phyloP scores from a whole-genome alignment of 2,329 filamentous ascomycete genomes.

The Fusarium sp. region DNA sequence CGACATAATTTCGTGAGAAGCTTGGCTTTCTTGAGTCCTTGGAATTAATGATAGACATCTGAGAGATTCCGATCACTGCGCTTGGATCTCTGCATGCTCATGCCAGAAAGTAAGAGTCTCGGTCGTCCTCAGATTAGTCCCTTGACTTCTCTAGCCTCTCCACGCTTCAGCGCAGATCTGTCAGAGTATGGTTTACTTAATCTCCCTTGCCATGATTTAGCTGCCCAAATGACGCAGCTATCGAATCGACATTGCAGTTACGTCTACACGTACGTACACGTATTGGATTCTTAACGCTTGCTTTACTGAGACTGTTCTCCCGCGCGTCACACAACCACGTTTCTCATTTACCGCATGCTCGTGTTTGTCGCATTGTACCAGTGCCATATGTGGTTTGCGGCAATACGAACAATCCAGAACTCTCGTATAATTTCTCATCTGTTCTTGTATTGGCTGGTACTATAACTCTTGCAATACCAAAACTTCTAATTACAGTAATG shows the following conservation, averaged over 20 bases:
- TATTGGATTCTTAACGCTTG: slow-evolving; percentile 16
- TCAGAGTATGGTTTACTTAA: slow-evolving; percentile 15
- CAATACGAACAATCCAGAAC: slow-evolving; percentile 3
- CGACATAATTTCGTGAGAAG: slow-evolving; percentile 8
- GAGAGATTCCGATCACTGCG: slow-evolving; percentile 19
- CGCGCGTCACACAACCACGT: slow-evolving; percentile 7
- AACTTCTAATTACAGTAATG: slow-evolving; percentile 10
- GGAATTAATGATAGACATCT: background rate
- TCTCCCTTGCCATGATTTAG: slow-evolving; percentile 33
- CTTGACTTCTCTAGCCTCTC: slow-evolving; percentile 3
- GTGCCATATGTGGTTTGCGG: slow-evolving; percentile 1
- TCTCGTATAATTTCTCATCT: background rate
- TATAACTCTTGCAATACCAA: background rate
- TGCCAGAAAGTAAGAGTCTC: slow-evolving; percentile 5
- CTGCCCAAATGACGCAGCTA: slow-evolving; percentile 27
- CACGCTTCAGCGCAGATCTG: slow-evolving; percentile 19
- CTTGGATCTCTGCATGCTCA: slow-evolving; percentile 9
- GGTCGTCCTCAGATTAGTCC: background rate
- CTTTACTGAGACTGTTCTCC: background rate
- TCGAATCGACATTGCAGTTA: slow-evolving; percentile 34
- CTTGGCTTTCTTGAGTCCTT: slow-evolving; percentile 6
- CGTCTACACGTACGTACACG: slow-evolving; percentile 19
- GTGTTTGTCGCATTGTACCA: background rate
- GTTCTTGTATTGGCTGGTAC: background rate
- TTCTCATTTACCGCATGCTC: slow-evolving; percentile 11